Evolutionary conservation across 2,329 filamentous ascomycete genomes (phyloP).

Genomic region (Aureobasidium melanogenum): DNA sequence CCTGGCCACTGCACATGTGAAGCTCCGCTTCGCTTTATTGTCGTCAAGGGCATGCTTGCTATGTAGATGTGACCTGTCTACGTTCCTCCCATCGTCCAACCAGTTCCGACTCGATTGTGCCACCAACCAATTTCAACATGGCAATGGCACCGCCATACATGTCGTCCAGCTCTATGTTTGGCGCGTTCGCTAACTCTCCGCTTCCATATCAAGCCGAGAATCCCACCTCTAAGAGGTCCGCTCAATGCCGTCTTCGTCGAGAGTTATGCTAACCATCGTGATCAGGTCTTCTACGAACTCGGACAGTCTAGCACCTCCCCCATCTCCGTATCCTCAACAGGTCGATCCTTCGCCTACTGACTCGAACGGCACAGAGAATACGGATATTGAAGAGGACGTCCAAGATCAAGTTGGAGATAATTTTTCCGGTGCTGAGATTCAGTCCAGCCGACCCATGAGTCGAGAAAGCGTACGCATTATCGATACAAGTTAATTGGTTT

Average conservation of each 20-base stretch:
- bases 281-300: slow-evolving; percentile 16
- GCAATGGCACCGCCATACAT: slow-evolving; percentile 30
- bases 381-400: slow-evolving; percentile 74
- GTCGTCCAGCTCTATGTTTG: slow-evolving; percentile 40
- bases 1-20: neutral
- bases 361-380: slow-evolving; percentile 73
- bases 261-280: neutral
- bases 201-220: slow-evolving; percentile 34
- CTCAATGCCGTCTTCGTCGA: neutral
- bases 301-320: slow-evolving; percentile 35
- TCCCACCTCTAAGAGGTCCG: slow-evolving; percentile 34
- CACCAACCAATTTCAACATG: neutral
- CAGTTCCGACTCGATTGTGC: neutral
- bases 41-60: neutral
- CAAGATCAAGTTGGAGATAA: slow-evolving; percentile 44
- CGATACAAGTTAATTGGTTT: neutral
- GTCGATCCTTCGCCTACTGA: slow-evolving; percentile 78
- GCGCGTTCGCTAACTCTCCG: slow-evolving; percentile 43
- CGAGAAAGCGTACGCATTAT: slow-evolving; percentile 21
- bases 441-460: slow-evolving; percentile 24
- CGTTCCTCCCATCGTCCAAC: neutral
- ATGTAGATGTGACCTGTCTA: neutral
- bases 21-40: neutral
- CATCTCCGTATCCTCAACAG: slow-evolving; percentile 49
- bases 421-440: neutral